Percentiles rank a stretch among this genome's conserved stretches.
Evolutionary conservation across 371 early-diverging fungal species (phyloP).

Genomic region (Mycotypha africana): DNA sequence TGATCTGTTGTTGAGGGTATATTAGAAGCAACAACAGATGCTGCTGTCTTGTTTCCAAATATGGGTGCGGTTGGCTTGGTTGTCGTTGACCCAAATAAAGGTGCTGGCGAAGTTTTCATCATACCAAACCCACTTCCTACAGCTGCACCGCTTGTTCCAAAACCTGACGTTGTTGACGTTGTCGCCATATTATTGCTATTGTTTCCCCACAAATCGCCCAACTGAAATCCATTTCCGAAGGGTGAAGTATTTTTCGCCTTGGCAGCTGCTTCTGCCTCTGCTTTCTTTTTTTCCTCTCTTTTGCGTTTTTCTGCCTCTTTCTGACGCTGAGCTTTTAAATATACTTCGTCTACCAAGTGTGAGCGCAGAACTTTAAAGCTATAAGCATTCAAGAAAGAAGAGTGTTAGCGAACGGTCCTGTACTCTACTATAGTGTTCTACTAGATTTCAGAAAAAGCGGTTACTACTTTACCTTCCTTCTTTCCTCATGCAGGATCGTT

Average conservation of each 20-base stretch:
- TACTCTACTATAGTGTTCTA: no score
- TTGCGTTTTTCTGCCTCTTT: constrained; percentile 38
- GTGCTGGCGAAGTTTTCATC: background rate
- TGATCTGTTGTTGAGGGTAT: constrained; percentile 4
- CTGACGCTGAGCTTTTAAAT: constrained; percentile 47
- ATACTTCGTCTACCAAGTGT: constrained; percentile 60
- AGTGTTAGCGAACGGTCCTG: no score
- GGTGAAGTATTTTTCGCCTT: constrained; percentile 11
- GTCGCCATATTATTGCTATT: constrained; percentile 13
- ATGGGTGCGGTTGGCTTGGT: background rate
- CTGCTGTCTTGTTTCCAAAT: no score
- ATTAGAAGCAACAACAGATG: constrained; percentile 5
- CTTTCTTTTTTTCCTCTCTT: constrained; percentile 33
- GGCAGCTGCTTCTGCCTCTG: constrained; percentile 14
- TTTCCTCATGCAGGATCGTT: constrained; percentile 62
- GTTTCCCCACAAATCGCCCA: constrained; percentile 43
- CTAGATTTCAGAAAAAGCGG: no score
- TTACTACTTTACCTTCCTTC: constrained; percentile 55
- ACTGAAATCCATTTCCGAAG: constrained; percentile 32
- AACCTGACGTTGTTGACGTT: background rate
- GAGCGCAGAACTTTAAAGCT: constrained; percentile 64
- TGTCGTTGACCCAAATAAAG: no score
- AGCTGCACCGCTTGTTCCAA: background rate
- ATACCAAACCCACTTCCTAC: constrained; percentile 5
- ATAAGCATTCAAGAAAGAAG: no score